These are phyloP conservation scores for Dendrobium chrysotoxum DNA, from an alignment of 106 monocot species.

Conservation along the genomic window DNA sequence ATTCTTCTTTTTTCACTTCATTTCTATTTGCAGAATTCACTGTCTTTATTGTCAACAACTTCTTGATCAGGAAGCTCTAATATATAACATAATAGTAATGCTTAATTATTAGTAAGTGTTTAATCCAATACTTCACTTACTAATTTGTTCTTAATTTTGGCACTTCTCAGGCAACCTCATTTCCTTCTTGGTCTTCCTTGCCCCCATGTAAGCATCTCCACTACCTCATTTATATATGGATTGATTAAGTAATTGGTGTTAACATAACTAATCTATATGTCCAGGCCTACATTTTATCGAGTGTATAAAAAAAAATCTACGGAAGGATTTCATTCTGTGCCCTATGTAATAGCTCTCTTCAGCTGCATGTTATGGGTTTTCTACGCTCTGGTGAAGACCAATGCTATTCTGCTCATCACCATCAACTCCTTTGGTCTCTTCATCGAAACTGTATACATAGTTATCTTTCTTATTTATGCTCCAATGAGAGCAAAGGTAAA, in stretches of 20 bases:
- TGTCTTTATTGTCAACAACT: background rate
- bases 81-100: background rate
- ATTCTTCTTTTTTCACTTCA: background rate
- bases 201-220: background rate
- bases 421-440: conserved; percentile 58
- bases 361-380: conserved; percentile 67
- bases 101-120: background rate
- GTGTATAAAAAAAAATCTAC: conserved; percentile 49
- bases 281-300: conserved; percentile 60
- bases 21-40: background rate
- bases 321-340: conserved; percentile 51
- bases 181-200: background rate
- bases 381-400: conserved; percentile 46
- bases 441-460: conserved; percentile 57
- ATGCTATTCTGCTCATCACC: conserved; percentile 51
- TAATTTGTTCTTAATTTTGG: background rate
- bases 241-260: background rate
- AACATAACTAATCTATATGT: background rate
- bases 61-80: background rate
- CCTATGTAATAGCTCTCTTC: conserved; percentile 55
- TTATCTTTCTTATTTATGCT: conserved; percentile 51
- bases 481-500: conserved; percentile 33
- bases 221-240: background rate
- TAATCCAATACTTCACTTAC: background rate
- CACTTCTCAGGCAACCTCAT: background rate